phyloP scores from a whole-genome alignment of 352 stramenopile species.

The Phytophthora litchii region DNA sequence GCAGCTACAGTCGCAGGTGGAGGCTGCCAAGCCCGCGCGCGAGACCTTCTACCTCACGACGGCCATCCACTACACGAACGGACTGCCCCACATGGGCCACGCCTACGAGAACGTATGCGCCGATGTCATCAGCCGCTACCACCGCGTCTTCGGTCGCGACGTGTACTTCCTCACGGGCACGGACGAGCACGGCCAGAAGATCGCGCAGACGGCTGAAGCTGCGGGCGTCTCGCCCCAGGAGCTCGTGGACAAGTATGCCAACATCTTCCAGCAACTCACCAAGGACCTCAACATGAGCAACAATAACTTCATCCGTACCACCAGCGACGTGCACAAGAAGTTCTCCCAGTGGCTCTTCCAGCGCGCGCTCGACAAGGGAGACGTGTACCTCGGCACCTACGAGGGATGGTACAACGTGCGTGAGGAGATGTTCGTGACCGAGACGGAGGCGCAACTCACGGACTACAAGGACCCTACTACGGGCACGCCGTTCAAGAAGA shows the following conservation, averaged over 20 bases:
- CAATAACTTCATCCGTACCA: slow-evolving; percentile 96
- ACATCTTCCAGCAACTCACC: slow-evolving; percentile 87
- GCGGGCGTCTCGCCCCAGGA: slow-evolving; percentile 92
- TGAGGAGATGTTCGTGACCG: slow-evolving; percentile 99
- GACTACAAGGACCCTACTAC: slow-evolving; percentile 96
- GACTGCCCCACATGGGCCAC: slow-evolving; percentile 97
- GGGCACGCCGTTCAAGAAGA: slow-evolving; percentile 95
- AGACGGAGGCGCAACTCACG: slow-evolving; percentile 94
- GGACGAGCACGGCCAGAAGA: slow-evolving; percentile 99
- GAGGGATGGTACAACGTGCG: slow-evolving; percentile 99
- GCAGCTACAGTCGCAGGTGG: slow-evolving; percentile 40
- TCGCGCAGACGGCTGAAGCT: slow-evolving; percentile 96
- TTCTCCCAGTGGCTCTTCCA: slow-evolving; percentile 96
- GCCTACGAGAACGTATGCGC: slow-evolving; percentile 98
- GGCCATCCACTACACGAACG: slow-evolving; percentile 99
- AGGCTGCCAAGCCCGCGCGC: slow-evolving; percentile 39
- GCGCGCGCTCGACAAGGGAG: slow-evolving; percentile 84
- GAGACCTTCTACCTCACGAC: slow-evolving; percentile 98
- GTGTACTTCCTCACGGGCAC: slow-evolving; percentile 90
- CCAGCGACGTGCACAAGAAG: slow-evolving; percentile 93
- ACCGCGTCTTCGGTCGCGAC: slow-evolving; percentile 87
- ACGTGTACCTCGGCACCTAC: slow-evolving; percentile 98
- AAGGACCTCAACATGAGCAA: slow-evolving; percentile 90
- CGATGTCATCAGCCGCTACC: slow-evolving; percentile 97
- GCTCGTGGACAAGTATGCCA: slow-evolving; percentile 96